Evolutionary conservation across 345 rosid genomes (phyloP).

Genomic region (Excoecaria agallocha): DNA sequence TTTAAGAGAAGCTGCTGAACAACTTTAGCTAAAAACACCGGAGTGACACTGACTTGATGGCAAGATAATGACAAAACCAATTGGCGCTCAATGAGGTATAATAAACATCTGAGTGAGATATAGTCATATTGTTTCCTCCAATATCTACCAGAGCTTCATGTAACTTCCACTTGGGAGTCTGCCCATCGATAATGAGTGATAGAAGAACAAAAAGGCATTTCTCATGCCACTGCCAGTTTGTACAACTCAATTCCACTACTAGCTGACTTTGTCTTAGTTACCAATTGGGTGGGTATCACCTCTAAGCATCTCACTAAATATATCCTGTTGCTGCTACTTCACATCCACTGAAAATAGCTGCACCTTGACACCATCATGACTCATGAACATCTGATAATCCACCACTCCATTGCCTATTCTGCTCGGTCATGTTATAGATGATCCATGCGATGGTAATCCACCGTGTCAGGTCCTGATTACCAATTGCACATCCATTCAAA

Average conservation of each 20-base stretch:
- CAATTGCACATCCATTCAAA: slow-evolving; percentile 40
- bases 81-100: slow-evolving; percentile 47
- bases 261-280: no score
- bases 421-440: no score
- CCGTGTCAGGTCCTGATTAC: slow-evolving; percentile 43
- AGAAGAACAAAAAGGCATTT: no score
- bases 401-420: slow-evolving; percentile 41
- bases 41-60: not conserved
- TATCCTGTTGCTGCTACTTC: slow-evolving; percentile 48
- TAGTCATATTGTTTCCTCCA: slow-evolving; percentile 37
- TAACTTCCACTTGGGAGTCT: slow-evolving; percentile 18
- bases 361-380: slow-evolving; percentile 36
- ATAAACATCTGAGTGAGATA: slow-evolving; percentile 43
- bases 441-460: slow-evolving; percentile 54
- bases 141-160: slow-evolving; percentile 32
- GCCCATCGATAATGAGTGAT: no score
- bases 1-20: slow-evolving; percentile 11
- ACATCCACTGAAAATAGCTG: slow-evolving; percentile 42
- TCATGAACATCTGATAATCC: slow-evolving; percentile 43
- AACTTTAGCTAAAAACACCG: slow-evolving; percentile 11
- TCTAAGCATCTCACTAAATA: slow-evolving; percentile 41
- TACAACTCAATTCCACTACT: no score
- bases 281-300: no score
- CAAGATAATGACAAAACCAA: slow-evolving; percentile 20
- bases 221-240: no score